Conservation (phyloP, 768 basidiomycete species). For the Brasilioporus rufonigricans region DNA sequence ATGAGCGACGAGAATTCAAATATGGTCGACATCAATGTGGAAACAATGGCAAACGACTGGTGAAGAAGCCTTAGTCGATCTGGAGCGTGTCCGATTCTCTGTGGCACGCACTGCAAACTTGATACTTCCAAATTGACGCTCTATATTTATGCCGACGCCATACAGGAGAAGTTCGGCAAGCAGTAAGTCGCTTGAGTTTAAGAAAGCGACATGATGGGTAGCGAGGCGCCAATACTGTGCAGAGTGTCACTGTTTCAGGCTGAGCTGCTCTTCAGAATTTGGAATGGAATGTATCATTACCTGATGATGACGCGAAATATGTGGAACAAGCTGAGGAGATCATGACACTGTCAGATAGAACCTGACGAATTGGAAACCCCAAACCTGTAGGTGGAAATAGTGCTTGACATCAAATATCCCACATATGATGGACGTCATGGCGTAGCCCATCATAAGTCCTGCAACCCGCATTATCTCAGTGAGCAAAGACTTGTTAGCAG, state of each 20-base stretch:
- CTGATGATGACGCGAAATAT: slow-evolving; percentile 88
- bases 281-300: slow-evolving; percentile 37
- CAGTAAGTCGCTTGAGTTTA: slow-evolving; percentile 84
- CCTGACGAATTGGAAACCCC: slow-evolving; percentile 14
- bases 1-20: slow-evolving; percentile 67
- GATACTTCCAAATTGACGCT: slow-evolving; percentile 81
- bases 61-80: slow-evolving; percentile 8
- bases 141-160: slow-evolving; percentile 66
- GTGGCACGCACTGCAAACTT: slow-evolving; percentile 76
- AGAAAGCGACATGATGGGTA: slow-evolving; percentile 71
- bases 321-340: slow-evolving; percentile 68
- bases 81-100: background rate
- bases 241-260: slow-evolving; percentile 31
- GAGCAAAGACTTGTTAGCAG: background rate
- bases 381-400: slow-evolving; percentile 80
- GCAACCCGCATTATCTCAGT: slow-evolving; percentile 2
- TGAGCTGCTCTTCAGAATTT: slow-evolving; percentile 20
- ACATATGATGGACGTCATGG: slow-evolving; percentile 66
- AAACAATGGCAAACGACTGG: slow-evolving; percentile 78
- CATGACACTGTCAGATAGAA: slow-evolving; percentile 7
- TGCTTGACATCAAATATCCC: slow-evolving; percentile 87
- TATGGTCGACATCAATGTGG: slow-evolving; percentile 61
- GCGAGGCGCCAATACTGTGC: slow-evolving; percentile 83
- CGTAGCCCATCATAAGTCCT: slow-evolving; percentile 79
- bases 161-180: slow-evolving; percentile 73